Evolutionary conservation across 345 rosid species (phyloP), one percentile per base, ranked within the genome.

Genomic region (Ceriops decandra): DNA sequence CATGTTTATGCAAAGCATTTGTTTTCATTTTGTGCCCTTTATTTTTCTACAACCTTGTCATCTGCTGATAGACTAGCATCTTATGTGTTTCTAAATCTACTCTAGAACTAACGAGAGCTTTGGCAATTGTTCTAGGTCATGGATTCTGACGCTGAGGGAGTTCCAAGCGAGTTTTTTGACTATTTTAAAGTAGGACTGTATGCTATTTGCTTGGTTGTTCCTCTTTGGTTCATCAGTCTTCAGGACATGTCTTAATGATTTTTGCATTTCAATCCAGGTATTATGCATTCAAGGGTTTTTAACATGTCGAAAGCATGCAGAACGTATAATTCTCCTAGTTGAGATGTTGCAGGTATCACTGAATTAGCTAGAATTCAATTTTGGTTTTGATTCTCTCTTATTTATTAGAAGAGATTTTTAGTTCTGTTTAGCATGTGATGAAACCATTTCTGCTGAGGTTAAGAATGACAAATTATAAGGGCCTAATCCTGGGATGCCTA

Each of bases 111-210:
- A 57, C 57, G 30, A 24, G 22, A 68, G 51, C 7, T 19, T 64
- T 68, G 38, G 19, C n/a, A 27, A 57, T 49, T 56, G 51, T 52
- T 49, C 70, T 73, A 95, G 99, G 98, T 95, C 69, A 95, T 95
- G 99, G 99, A 95, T 78, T 95, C 99, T 78, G 99, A 95, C 80
- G 99, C 98, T 7, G 98, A 95, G 78, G 99, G 99, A 80, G 77
- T 90, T 79, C 99, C 99, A 54, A 95, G 99, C 77, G 99, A 95
- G 85, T 92, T 91, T 84, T 95, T 95, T 75, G 98, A 95, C 83
- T 95, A 95, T 83, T 95, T 92, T 72, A 95, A 95, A 88, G 98
- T 95, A 87, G 54, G 35, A 66, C 62, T 60, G 57, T 66, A 69
- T 35, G 60, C 52, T 20, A 26, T 57, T 28, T 28, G 35, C 69